Evolutionary conservation across 305 asterid genomes (phyloP), one percentile per base, ranked within the genome.

Genomic region (Rubia peregrina): DNA sequence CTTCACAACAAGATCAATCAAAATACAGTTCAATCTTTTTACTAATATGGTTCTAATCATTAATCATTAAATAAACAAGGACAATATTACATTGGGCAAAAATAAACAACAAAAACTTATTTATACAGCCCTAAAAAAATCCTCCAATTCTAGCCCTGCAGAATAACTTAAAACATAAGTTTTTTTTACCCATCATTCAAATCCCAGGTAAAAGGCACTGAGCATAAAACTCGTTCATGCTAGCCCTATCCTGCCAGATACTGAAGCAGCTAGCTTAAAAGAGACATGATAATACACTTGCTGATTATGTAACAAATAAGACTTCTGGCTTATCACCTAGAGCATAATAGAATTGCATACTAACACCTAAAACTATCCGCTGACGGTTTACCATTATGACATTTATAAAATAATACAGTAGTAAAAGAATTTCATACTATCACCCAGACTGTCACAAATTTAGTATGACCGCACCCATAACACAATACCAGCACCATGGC

Each of bases 1-100:
- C 17, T 63, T 33, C 65, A 65, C 6, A 51, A 21, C 49, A 57
- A 73, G n/a, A n/a, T n/a, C n/a, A n/a, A n/a, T n/a, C 61, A 53
- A 53, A 24, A 19, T 30, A 48, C 9, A 36, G 51, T 19, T 65
- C n/a, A 46, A 60, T 12, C 38, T 43, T 40, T 24, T 22, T 0
- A 11, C 61, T 56, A 21, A 7, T 38, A 19, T 38, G 24, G 41
- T 41, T 38, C 42, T 24, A 9, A 46, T 41, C 48, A 26, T 38
- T 65, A 38, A 63, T 19, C 71, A 22, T 12, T 8, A 64, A n/a
- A n/a, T n/a, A n/a, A n/a, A n/a, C n/a, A n/a, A n/a, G n/a, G n/a
- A n/a, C n/a, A n/a, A n/a, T n/a, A n/a, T n/a, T n/a, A n/a, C n/a
- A n/a, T n/a, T n/a, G n/a, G n/a, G n/a, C n/a, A n/a, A n/a, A n/a